Base-by-base conservation (phyloP, 2,329 filamentous ascomycete genomes). In the Chaetomiaceae sp. region DNA sequence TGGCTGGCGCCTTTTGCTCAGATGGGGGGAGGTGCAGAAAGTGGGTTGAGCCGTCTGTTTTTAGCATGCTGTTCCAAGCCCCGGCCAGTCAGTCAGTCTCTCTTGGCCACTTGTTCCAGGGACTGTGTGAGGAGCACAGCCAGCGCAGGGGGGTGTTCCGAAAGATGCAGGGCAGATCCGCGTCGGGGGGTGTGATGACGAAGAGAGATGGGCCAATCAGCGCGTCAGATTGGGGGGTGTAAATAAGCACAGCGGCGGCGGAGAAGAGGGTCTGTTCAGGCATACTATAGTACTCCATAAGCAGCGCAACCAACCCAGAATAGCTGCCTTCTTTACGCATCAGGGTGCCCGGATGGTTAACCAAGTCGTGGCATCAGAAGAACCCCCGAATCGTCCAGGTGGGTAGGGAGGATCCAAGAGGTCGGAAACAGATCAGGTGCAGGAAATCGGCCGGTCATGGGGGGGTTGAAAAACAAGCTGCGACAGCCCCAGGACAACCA, bases 51-150 rank as follows among this genome's bases (percentile, higher is more conserved):
- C 27, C 43, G 37, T 53, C 54, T 60, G 55, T 60, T 57, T 59
- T 61, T 61, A 57, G 57, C 53, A 57, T 54, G 34, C 49, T 21
- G 44, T 58, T 48, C 54, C 39, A 42, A 46, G 50, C 54, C 57
- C 54, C 50, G 55, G 56, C 51, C 53, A 40, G 43, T 50, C 52
- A n/a, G n/a, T n/a, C n/a, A n/a, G n/a, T n/a, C n/a, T n/a, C 35
- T 30, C 41, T 37, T 37, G 51, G 46, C 51, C 41, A 37, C 27
- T 50, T 55, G 54, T 57, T 51, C 54, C 55, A 59, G 50, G 48
- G 48, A 47, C 51, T 47, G 53, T 55, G 53, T 55, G 53, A 53
- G 41, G 33, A 50, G 46, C 55, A 48, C 35, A 33, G 49, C 40
- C 20, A 37, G 35, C 48, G 42, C 37, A 47, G 48, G 48, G 48